Percentiles rank a stretch among this genome's conserved stretches.
Evolutionary conservation across 345 rosid species (phyloP).

Genomic region (Stellera chamaejasme): DNA sequence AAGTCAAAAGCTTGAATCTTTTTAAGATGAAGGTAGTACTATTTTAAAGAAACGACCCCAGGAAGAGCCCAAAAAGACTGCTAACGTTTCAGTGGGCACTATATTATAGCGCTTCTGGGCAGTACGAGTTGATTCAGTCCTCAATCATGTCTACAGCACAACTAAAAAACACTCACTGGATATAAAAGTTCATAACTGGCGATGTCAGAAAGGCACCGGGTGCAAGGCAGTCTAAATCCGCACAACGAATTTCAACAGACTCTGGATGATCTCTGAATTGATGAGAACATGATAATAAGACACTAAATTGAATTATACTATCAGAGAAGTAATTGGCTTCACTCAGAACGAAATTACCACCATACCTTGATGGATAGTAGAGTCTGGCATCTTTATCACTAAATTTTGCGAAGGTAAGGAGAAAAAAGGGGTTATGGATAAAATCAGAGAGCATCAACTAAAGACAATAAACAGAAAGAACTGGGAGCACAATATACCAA

Average conservation of each 20-base stretch:
- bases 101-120: no score
- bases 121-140: neutral
- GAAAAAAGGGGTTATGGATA: conserved; percentile 15
- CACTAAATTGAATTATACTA: neutral
- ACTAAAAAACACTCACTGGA: conserved; percentile 36
- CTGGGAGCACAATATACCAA: conserved; percentile 27
- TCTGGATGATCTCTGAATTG: conserved; percentile 61
- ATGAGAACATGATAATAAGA: conserved; percentile 3
- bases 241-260: conserved; percentile 50
- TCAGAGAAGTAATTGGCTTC: neutral
- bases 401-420: conserved; percentile 23
- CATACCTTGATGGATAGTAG: conserved; percentile 73
- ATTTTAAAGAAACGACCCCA: no score
- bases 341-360: neutral
- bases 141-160: conserved; percentile 7
- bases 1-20: no score
- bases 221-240: conserved; percentile 56
- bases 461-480: neutral
- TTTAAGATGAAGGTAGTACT: no score
- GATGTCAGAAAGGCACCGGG: conserved; percentile 65
- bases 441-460: conserved; percentile 6
- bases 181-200: conserved; percentile 76
- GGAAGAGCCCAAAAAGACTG: no score
- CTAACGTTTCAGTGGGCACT: no score
- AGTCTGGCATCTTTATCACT: conserved; percentile 47